A percentile compares a stretch with the other conserved stretches of the same genome.
phyloP scores from a whole-genome alignment of 495 filamentous ascomycete genomes.

The Aspergillus ellipticus region DNA sequence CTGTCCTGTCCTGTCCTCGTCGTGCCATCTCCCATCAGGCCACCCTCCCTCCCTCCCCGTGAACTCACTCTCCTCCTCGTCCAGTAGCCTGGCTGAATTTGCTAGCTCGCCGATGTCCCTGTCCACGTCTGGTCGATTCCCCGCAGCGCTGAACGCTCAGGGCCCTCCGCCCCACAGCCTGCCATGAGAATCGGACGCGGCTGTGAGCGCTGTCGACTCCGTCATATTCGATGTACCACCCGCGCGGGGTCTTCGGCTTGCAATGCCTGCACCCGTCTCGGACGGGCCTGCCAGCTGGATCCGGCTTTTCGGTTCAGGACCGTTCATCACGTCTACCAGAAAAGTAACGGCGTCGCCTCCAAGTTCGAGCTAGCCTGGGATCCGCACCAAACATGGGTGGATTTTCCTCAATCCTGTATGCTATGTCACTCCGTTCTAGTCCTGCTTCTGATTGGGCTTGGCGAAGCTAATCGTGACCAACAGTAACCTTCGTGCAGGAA shows the following conservation, averaged over 20 bases:
- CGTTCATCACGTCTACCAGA: slow-evolving; percentile 37
- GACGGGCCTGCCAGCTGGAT: slow-evolving; percentile 31
- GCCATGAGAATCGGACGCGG: slow-evolving; percentile 39
- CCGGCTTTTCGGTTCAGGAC: slow-evolving; percentile 37
- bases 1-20: neutral
- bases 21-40: neutral
- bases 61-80: neutral
- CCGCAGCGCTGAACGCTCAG: slow-evolving; percentile 11
- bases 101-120: slow-evolving; percentile 8
- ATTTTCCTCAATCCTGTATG: slow-evolving; percentile 29
- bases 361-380: slow-evolving; percentile 37
- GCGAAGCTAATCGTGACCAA: neutral
- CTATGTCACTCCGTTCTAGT: neutral
- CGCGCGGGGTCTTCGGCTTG: slow-evolving; percentile 28
- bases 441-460: neutral
- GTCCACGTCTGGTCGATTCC: neutral
- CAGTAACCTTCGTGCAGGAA: slow-evolving; percentile 36
- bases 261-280: slow-evolving; percentile 30
- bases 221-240: slow-evolving; percentile 38
- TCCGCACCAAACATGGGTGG: slow-evolving; percentile 32
- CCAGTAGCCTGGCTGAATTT: neutral
- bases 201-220: slow-evolving; percentile 39
- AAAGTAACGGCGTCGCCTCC: slow-evolving; percentile 23
- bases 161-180: slow-evolving; percentile 11
- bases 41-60: too few relatives aligned